Base-by-base conservation (phyloP, 2,329 filamentous ascomycete genomes). In the Penicillium sp. region DNA sequence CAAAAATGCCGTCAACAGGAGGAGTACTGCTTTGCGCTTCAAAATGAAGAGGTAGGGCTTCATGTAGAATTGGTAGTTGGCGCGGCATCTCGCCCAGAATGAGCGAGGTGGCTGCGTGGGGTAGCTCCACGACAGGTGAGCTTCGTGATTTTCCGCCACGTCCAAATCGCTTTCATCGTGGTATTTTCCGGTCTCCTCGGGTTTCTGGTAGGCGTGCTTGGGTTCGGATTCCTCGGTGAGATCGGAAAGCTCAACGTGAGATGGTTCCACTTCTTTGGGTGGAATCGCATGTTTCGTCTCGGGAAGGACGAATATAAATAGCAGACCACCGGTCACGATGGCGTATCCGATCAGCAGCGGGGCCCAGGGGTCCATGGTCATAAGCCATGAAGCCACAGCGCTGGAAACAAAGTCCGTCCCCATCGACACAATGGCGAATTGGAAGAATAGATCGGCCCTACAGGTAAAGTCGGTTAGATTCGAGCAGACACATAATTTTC, bases 1-100 rank as follows among this genome's bases (percentile, higher is more conserved):
- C 22, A 83, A 64, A 59, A 83, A 83, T 0, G 79, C 76, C 11
- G 79, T 75, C 8, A 82, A 68, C 3, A 80, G 74, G 28, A 83
- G 69, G 1, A 77, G 71, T 17, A 78, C 70, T 45, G 78, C 76
- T 38, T 73, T 76, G 49, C 74, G 73, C 51, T 78, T 64, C 45
- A 81, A 73, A 4, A 75, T 70, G 49, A 80, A 75, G 5, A 74
- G 68, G 43, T 78, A 82, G 55, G 70, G 78, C 56, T 60, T 66
- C 57, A 68, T 70, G 35, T 73, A 63, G 68, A 72, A 58, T 57
- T 71, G 55, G 69, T 72, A 39, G 12, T 63, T 63, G 14, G 55
- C 56, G 2, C 61, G 55, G n/a, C 69, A 52, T 15, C 54, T 65
- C 14, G 56, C 49, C 52, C 65, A 55, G 15, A 70, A 54, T 5